A percentile compares a stretch with the other conserved stretches of the same genome.
phyloP scores from a whole-genome alignment of 306 rosid genomes.

The Dryas drummondii region DNA sequence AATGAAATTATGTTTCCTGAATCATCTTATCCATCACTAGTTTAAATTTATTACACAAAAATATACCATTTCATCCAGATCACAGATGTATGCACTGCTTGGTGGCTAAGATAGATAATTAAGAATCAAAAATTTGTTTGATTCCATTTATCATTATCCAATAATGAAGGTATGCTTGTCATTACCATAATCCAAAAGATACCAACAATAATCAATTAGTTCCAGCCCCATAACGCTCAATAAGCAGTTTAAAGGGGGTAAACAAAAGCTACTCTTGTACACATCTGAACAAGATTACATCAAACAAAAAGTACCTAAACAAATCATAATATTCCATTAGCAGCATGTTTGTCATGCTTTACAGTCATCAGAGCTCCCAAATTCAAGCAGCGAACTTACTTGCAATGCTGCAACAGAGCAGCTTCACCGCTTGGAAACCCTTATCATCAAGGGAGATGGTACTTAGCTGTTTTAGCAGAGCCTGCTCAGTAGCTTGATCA shows the following conservation, averaged over 20 bases:
- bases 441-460: conserved; percentile 26
- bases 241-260: neutral
- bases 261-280: too few species aligned
- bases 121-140: neutral
- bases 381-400: conserved; percentile 20
- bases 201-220: too few species aligned
- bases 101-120: too few species aligned
- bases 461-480: conserved; percentile 20
- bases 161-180: neutral
- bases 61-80: too few species aligned
- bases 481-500: conserved; percentile 32
- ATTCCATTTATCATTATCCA: neutral
- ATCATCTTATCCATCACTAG: too few species aligned
- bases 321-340: too few species aligned
- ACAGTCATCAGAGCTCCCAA: neutral
- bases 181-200: neutral
- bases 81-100: too few species aligned
- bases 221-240: neutral
- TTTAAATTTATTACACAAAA: too few species aligned
- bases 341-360: conserved; percentile 4
- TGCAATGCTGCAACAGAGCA: conserved; percentile 29
- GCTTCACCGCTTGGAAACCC: conserved; percentile 36
- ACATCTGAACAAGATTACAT: neutral
- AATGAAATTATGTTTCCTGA: too few species aligned
- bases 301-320: neutral